Base-by-base conservation (phyloP, 805 yeast species). In the Monosporozyma unispora region DNA sequence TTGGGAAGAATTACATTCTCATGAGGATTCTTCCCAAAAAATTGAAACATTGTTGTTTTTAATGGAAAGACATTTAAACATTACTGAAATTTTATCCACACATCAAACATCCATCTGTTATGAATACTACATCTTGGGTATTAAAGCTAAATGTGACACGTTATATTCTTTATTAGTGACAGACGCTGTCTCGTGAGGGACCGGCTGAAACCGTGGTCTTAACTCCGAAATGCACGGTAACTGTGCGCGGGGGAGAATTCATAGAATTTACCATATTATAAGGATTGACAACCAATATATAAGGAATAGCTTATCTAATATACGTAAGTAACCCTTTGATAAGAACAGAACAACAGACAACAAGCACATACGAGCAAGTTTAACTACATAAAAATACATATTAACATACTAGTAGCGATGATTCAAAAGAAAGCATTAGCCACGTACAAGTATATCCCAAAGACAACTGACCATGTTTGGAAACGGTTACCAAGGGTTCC, bases 401-500 rank as follows among this genome's bases (percentile, higher is more conserved):
- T 3, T 3, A 4, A 11, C 42, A 39, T 5, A 39, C n/a, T 31
- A 12, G n/a, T 4, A 39, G 8, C 27, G 19, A 37, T 39, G 42
- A 39, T 39, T 12, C 27, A 39, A 19, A 39, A 39, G 27, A 39
- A 21, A 39, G 16, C 42, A 22, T 21, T 39, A 21, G 42, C 42
- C 4, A 39, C 27, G 4, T 39, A 39, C 22, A 39, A 39, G 21
- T 39, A 19, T 12, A 39, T 39, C 25, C 42, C 42, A 7, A 39
- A 39, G 22, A 12, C 25, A 39, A 16, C 28, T 12, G 35, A 5
- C 4, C 14, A 14, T 14, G 22, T 14, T 18, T 39, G 42, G 42
- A 39, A 21, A 21, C 12, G 42, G 21, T 49, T 64, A 33, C 69
- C 69, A 10, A 55, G 57, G 33, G 69, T 64, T 4, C 69, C 69